Evolutionary conservation across 805 yeast species (phyloP).

Genomic region (Blastobotrys americana): DNA sequence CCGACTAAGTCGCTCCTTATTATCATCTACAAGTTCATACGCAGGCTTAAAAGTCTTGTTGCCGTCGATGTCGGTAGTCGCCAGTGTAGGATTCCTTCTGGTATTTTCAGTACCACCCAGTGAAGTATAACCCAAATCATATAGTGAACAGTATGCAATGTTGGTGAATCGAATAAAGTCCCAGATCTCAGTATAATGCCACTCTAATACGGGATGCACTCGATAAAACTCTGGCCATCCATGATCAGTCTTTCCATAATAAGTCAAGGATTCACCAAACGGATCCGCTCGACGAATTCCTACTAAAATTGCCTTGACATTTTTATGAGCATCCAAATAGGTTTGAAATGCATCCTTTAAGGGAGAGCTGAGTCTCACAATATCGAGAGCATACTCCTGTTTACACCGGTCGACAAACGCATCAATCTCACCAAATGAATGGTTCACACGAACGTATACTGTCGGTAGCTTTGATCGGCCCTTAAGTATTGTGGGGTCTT

Average conservation of each 20-base stretch:
- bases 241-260: slow-evolving; percentile 71
- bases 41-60: slow-evolving; percentile 54
- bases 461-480: slow-evolving; percentile 38
- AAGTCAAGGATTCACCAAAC: slow-evolving; percentile 50
- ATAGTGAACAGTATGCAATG: slow-evolving; percentile 67
- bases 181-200: slow-evolving; percentile 86
- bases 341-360: slow-evolving; percentile 64
- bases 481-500: slow-evolving; percentile 15
- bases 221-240: slow-evolving; percentile 88
- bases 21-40: slow-evolving; percentile 40
- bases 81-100: slow-evolving; percentile 57
- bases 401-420: slow-evolving; percentile 55
- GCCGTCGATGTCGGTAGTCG: slow-evolving; percentile 22
- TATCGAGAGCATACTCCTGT: slow-evolving; percentile 45
- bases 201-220: slow-evolving; percentile 80
- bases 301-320: slow-evolving; percentile 68
- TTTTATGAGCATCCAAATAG: slow-evolving; percentile 47
- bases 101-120: slow-evolving; percentile 76
- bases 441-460: slow-evolving; percentile 70
- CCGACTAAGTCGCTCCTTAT: slow-evolving; percentile 49
- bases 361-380: slow-evolving; percentile 34
- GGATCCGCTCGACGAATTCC: slow-evolving; percentile 91
- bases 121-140: slow-evolving; percentile 82
- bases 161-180: slow-evolving; percentile 50
- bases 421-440: slow-evolving; percentile 64